These are phyloP conservation scores for Globisporangium apiculatum DNA, from an alignment of 352 stramenopile species.

Conservation along the genomic window DNA sequence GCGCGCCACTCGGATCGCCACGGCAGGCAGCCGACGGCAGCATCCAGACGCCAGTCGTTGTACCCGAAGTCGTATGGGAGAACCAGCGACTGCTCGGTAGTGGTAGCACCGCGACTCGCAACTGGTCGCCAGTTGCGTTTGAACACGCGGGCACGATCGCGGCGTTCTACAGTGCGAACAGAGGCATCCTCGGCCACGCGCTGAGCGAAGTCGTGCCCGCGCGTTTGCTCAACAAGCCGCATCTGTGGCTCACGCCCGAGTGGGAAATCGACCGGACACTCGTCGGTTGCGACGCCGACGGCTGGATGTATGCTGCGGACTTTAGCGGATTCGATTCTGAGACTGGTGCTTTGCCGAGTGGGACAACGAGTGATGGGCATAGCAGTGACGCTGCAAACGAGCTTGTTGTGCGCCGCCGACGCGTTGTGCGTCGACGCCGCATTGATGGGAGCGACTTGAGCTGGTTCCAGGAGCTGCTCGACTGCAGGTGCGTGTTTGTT, in stretches of 20 bases:
- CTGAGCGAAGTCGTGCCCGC: conserved; percentile 58
- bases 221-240: conserved; percentile 58
- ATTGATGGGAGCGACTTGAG: conserved; percentile 70
- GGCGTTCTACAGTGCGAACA: conserved; percentile 59
- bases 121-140: conserved; percentile 33
- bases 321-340: conserved; percentile 25
- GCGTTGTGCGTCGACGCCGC: conserved; percentile 51
- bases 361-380: too few relatives aligned
- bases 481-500: conserved; percentile 43
- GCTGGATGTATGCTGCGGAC: conserved; percentile 60
- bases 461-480: conserved; percentile 79
- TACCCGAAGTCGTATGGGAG: conserved; percentile 49
- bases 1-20: conserved; percentile 1
- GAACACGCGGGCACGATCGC: conserved; percentile 32
- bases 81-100: conserved; percentile 21
- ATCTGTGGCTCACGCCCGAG: conserved; percentile 55
- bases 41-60: conserved; percentile 25
- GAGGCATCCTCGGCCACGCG: conserved; percentile 41
- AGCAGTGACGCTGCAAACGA: too few relatives aligned
- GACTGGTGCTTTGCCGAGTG: background rate
- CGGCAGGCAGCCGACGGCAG: background rate
- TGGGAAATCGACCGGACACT: conserved; percentile 60
- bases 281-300: conserved; percentile 45
- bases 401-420: conserved; percentile 33
- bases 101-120: conserved; percentile 2